phyloP scores from a whole-genome alignment of 805 yeast genomes.

The Lachancea meyersii region DNA sequence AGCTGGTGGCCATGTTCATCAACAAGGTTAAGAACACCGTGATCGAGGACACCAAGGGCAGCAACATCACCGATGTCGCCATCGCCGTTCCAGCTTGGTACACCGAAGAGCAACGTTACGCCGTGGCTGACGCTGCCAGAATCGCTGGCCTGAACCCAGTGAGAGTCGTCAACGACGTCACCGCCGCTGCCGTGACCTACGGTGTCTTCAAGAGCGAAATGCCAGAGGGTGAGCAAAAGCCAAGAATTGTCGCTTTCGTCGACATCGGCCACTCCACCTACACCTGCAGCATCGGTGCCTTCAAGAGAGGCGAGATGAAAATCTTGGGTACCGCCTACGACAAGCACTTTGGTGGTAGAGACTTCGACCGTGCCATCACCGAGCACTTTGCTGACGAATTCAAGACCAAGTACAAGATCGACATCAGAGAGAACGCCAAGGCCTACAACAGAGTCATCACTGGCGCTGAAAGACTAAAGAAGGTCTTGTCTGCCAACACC shows the following conservation, averaged over 20 bases:
- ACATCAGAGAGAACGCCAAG: conserved; percentile 84
- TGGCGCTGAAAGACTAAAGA: conserved; percentile 90
- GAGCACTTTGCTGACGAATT: conserved; percentile 92
- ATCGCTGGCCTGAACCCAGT: conserved; percentile 98
- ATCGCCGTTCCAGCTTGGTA: conserved; percentile 97
- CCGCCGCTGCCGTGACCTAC: conserved; percentile 98
- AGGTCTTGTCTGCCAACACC: conserved; percentile 92
- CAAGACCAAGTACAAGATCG: conserved; percentile 86
- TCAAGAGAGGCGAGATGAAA: conserved; percentile 95
- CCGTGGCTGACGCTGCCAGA: conserved; percentile 88
- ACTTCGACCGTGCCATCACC: conserved; percentile 89
- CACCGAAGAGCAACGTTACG: conserved; percentile 94
- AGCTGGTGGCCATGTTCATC: conserved; percentile 91
- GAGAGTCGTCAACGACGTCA: conserved; percentile 92
- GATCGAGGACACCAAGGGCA: conserved; percentile 65
- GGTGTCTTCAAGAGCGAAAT: conserved; percentile 97
- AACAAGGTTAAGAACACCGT: conserved; percentile 82
- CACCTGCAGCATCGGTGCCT: conserved; percentile 82
- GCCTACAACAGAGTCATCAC: conserved; percentile 89
- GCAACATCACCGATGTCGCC: conserved; percentile 75
- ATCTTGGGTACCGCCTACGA: conserved; percentile 87
- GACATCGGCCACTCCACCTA: conserved; percentile 97
- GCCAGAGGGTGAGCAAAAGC: conserved; percentile 75
- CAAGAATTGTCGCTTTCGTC: conserved; percentile 83
- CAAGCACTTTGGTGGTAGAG: conserved; percentile 98